Evolutionary conservation across 2,329 filamentous ascomycete species (phyloP), one percentile per base, ranked within the genome.

Genomic region (Gnomoniopsis sp.): DNA sequence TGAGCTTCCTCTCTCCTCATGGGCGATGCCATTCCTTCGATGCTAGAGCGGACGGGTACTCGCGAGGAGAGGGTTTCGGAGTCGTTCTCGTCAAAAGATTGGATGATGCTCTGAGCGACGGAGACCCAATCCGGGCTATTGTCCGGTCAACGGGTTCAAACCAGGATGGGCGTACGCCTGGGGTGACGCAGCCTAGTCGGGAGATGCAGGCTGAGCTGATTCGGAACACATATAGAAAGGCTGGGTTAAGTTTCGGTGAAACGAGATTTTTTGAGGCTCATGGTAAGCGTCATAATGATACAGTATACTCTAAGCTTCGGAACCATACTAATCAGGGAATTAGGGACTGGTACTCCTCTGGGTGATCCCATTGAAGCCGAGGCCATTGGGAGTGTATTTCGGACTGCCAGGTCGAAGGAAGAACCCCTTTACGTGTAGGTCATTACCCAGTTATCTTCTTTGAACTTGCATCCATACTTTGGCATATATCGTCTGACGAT

Each of bases 41-140:
- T 19, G 47, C 64, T 11, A 58, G 68, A 0, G 72, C 67, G 0
- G 69, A 75, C 26, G 71, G 72, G 0, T 73, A 71, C 44, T 67
- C 64, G 2, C 61, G 70, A 12, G 71, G 70, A 0, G 69, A 71
- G 7, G 66, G 62, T 3, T 54, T 66, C 15, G 66, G 70, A 19
- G 73, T 72, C 11, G 58, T 77, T 7, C 61, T 78, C 0, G 51
- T 81, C 2, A 80, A 80, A 65, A 69, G 66, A 0, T 64, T 80
- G 0, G 61, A 67, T 6, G 69, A 72, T 36, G 78, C 78, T 1
- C 41, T 80, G 2, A 62, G 62, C 11, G 74, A 75, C 34, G 71
- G 72, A 6, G 75, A 80, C 63, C 67, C 67, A 0, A 69, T 73
- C 21, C 64, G 66, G n/a, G 66, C 67, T 15, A 63, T 74, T 1